Evolutionary conservation across 129 eudicot species (phyloP), one percentile per base, ranked within the genome.

Genomic region (Helichrysum umbraculigerum): DNA sequence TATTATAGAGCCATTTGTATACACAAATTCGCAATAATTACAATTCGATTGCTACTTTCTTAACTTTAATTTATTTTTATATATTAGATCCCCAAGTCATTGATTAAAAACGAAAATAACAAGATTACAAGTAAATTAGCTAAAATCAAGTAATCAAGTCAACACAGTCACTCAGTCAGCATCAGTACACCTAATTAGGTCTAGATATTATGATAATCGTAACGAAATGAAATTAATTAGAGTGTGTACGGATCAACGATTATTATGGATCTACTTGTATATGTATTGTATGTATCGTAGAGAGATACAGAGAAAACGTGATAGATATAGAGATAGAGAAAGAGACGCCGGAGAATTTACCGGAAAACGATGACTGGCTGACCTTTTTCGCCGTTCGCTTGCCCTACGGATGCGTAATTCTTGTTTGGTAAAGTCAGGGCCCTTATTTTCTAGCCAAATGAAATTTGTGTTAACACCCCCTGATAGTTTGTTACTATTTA

Each of bases 361-460:
- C 83, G 83, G 83, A 79, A 51, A 56, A 72, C 71, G 78, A 79
- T 58, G 74, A 79, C 74, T 79, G 83, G 74, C 37, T 51, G 78
- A 73, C 74, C 68, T 79, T 71, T 51, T 72, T 66, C 73, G 78
- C 73, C 66, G 82, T 72, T 64, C 25, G 72, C 62, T 79, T 72
- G 74, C 69, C 83, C 78, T 79, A 79, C 74, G 78, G 74, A 64
- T 71, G 56, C 83, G 74, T 47, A 12, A 61, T 47, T 37, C 19
- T 33, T 33, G 74, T 70, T 70, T 78, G 63, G 76, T 69, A 19
- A 69, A 78, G 52, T 78, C 52, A 50, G 20, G 33, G 65, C 33
- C 20, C 41, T 63, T 50, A 71, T 50, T 79, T 16, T 21, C n/a
- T 3, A 8, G 21, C 54, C 54, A 30, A 6, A 30, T 19, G n/a